phyloP scores from a whole-genome alignment of 129 eudicot genomes.

The Chrysanthemum lavandulifolium region DNA sequence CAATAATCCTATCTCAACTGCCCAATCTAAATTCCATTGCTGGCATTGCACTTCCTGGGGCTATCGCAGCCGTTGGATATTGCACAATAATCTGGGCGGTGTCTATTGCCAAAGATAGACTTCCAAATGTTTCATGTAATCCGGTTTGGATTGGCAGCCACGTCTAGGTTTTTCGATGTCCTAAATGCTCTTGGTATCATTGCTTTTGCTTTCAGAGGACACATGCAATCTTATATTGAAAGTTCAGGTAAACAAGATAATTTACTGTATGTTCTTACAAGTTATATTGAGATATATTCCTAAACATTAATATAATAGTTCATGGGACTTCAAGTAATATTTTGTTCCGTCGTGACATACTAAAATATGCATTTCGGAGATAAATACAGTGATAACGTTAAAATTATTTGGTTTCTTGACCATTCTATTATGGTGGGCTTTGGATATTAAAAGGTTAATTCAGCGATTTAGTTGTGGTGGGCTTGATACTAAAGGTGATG shows the following conservation, averaged over 20 bases:
- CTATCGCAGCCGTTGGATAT: background rate
- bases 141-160: background rate
- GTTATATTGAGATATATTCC: background rate
- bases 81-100: slow-evolving; percentile 11
- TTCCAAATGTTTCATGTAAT: background rate
- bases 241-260: background rate
- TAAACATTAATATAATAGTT: background rate
- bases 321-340: background rate
- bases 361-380: too few species aligned
- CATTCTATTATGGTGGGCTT: background rate
- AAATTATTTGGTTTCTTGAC: background rate
- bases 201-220: slow-evolving; percentile 17
- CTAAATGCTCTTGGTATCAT: slow-evolving; percentile 8
- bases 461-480: too few species aligned
- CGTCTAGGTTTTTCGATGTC: background rate
- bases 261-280: too few species aligned
- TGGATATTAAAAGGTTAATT: too few species aligned
- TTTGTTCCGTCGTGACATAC: background rate
- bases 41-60: background rate
- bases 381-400: too few species aligned
- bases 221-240: slow-evolving; percentile 1
- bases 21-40: slow-evolving; percentile 9
- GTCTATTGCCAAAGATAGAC: background rate
- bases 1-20: slow-evolving; percentile 2
- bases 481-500: too few species aligned